Evolutionary conservation across 2,329 filamentous ascomycete species (phyloP), one percentile per base, ranked within the genome.

Genomic region (Fusarium penzigii): DNA sequence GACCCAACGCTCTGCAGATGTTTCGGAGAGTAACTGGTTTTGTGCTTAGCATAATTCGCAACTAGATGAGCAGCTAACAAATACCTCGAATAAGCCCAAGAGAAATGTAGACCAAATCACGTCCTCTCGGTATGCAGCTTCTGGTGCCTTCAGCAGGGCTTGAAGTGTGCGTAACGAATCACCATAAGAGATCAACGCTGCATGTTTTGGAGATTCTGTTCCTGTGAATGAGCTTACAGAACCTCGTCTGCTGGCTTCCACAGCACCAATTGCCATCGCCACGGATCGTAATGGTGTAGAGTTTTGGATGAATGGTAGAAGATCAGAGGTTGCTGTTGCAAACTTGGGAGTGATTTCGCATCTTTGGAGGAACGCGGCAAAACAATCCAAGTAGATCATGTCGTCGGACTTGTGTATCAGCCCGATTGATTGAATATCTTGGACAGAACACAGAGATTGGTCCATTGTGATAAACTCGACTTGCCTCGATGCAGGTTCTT

Each of bases 41-140:
- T 6, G 6, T 12, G 0, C 0, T 66, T 17, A 62, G 48, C 7
- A 25, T 8, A 2, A 1, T 12, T 8, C 2, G 1, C 25, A 6
- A 10, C 6, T 2, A 6, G 20, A 25, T 5, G 8, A n/a, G 1
- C 2, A n/a, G 6, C 3, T 8, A 0, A 14, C 6, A 10, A 13
- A 6, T 55, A 67, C 66, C 49, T 68, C 66, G 16, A 68, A 68
- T 0, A 68, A 16, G 1, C 62, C 62, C 2, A 68, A 50, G 3
- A 68, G 46, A 38, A 68, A 61, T 2, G 65, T 65, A 17, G 45
- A 57, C 66, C 64, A 68, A 12, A 67, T 55, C 2, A 56, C 44
- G 1, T 60, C 59, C 8, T 62, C 56, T 1, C 38, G 44, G 1
- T 7, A 14, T 1, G 39, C 40, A 0, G 48, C 42, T 0, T 51